Conservation (phyloP, 352 stramenopile genomes). For the Aphanomyces euteiches region DNA sequence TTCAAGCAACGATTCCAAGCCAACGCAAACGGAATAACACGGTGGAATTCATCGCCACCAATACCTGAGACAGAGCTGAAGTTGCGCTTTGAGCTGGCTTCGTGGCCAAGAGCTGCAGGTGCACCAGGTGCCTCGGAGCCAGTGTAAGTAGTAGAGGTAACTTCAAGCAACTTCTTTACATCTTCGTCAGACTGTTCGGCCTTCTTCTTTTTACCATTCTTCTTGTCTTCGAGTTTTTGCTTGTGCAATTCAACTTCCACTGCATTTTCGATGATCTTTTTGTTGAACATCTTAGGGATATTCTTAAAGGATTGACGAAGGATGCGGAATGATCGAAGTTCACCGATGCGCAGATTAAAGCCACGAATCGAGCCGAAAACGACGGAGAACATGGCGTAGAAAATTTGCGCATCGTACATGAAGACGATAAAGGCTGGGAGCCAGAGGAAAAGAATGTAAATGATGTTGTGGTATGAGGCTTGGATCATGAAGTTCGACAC, state of each 20-base stretch:
- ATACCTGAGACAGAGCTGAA: constrained; percentile 32
- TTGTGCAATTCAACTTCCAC: constrained; percentile 13
- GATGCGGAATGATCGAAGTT: constrained; percentile 79
- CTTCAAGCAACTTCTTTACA: constrained; percentile 63
- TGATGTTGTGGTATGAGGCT: constrained; percentile 77
- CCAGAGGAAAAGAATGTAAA: constrained; percentile 82
- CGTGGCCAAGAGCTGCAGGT: background rate
- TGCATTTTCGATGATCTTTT: constrained; percentile 78
- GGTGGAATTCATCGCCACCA: constrained; percentile 33
- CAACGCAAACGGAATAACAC: constrained; percentile 36
- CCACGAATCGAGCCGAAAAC: constrained; percentile 74
- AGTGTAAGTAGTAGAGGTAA: constrained; percentile 82
- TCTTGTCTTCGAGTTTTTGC: constrained; percentile 60
- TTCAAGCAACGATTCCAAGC: constrained; percentile 34
- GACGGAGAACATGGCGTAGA: constrained; percentile 76
- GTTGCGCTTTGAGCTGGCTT: background rate
- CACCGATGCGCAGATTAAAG: constrained; percentile 83
- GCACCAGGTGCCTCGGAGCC: background rate
- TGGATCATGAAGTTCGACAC: constrained; percentile 85
- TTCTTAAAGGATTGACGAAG: constrained; percentile 81
- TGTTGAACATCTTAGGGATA: constrained; percentile 83
- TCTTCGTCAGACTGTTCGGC: constrained; percentile 41
- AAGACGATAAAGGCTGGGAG: constrained; percentile 78
- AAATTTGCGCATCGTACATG: constrained; percentile 85
- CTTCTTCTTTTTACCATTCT: constrained; percentile 60